Conservation (phyloP, 305 asterid genomes). For the Rubia tinctorum region DNA sequence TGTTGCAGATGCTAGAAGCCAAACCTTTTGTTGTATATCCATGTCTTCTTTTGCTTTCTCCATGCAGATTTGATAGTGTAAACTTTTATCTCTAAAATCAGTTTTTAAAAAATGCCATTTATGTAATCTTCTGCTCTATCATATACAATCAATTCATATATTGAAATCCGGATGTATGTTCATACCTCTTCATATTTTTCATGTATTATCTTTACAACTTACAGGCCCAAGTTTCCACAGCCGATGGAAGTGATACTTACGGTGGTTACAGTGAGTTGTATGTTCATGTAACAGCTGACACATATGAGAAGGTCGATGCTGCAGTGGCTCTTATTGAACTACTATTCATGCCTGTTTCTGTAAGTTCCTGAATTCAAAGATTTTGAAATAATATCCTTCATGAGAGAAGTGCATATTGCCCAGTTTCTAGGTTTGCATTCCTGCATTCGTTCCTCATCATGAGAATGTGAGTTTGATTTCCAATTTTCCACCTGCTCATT, state of each 20-base stretch:
- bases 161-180: neutral
- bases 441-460: neutral
- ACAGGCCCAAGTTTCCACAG: slow-evolving; percentile 65
- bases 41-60: neutral
- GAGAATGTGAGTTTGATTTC: neutral
- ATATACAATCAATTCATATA: neutral
- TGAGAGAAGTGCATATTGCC: neutral
- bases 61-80: neutral
- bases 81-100: neutral
- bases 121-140: neutral
- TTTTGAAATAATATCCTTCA: neutral
- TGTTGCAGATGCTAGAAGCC: neutral
- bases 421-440: neutral
- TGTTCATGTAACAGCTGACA: slow-evolving; percentile 78
- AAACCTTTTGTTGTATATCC: neutral
- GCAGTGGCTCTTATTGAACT: slow-evolving; percentile 86
- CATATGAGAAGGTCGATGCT: slow-evolving; percentile 86
- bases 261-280: slow-evolving; percentile 59
- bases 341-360: slow-evolving; percentile 75
- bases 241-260: slow-evolving; percentile 45
- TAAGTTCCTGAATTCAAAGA: slow-evolving; percentile 33
- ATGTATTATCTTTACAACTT: neutral
- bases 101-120: neutral
- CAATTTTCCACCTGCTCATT: neutral
- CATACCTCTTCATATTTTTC: neutral